Percentiles rank a stretch among this genome's conserved stretches.
Conservation (phyloP, 257 asterid genomes). For the Cinchona pubescens region DNA sequence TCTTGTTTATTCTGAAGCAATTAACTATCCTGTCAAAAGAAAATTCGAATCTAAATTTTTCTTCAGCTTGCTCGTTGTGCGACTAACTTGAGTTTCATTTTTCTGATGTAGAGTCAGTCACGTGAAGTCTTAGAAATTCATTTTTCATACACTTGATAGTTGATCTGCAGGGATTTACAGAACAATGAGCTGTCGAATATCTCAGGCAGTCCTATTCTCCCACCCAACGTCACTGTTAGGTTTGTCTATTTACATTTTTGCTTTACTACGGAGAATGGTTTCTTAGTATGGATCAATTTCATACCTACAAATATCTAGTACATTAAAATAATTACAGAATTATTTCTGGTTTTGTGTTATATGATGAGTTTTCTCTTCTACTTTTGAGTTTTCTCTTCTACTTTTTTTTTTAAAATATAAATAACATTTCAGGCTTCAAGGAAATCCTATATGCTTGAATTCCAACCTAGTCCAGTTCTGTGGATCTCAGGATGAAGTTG, state of each 20-base stretch:
- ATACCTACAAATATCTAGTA: neutral
- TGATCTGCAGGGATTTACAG: constrained; percentile 70
- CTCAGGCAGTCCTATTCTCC: constrained; percentile 43
- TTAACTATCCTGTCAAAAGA: neutral
- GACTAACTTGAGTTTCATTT: neutral
- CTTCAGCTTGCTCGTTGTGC: neutral
- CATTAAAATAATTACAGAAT: neutral
- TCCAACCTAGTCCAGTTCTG: constrained; percentile 39
- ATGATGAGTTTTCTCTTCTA: constrained; percentile 4
- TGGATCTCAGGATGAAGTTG: constrained; percentile 46
- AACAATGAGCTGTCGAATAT: constrained; percentile 55
- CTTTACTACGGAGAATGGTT: constrained; percentile 7
- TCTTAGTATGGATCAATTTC: neutral
- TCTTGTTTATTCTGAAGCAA: neutral
- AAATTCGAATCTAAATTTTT: neutral
- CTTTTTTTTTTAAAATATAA: neutral
- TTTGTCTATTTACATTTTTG: constrained; percentile 27
- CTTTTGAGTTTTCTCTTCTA: constrained; percentile 1
- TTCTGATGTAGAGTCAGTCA: neutral
- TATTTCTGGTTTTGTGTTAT: neutral
- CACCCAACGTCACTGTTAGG: constrained; percentile 72
- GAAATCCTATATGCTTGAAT: constrained; percentile 66
- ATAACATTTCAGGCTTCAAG: constrained; percentile 59
- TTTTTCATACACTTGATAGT: neutral
- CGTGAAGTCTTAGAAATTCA: neutral